Conservation (phyloP, 2,329 filamentous ascomycete genomes). For the Aureobasidium sp. region DNA sequence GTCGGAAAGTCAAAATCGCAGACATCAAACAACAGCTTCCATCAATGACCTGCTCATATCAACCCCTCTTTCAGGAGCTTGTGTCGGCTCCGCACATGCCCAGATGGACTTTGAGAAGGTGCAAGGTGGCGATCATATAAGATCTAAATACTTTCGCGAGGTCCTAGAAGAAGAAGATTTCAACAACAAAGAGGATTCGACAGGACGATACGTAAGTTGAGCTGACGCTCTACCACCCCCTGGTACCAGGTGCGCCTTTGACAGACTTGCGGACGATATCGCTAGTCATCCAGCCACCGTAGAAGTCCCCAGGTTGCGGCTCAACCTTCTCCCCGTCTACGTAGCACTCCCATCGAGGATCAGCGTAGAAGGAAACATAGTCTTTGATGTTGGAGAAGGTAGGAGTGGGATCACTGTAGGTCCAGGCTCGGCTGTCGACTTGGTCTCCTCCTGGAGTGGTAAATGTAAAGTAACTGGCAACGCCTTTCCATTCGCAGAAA, state of each 20-base stretch:
- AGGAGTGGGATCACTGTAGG: conserved; percentile 49
- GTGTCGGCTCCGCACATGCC: no score
- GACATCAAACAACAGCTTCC: no score
- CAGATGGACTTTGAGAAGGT: no score
- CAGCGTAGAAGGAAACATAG: conserved; percentile 54
- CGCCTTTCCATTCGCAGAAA: conserved; percentile 57
- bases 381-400: conserved; percentile 49
- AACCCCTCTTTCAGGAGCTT: no score
- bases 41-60: no score
- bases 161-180: no score
- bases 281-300: conserved; percentile 57
- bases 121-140: no score
- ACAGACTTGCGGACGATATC: conserved; percentile 49
- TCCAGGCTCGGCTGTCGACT: conserved; percentile 51
- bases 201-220: no score
- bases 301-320: conserved; percentile 52
- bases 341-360: conserved; percentile 53
- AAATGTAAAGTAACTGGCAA: conserved; percentile 52
- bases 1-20: no score
- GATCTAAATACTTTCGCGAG: no score
- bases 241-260: conserved; percentile 40
- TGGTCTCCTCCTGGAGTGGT: conserved; percentile 35
- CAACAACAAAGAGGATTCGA: no score
- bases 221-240: conserved; percentile 22
- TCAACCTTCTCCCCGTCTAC: conserved; percentile 55